These are phyloP conservation scores for Aureobasidium vineae DNA, from an alignment of 2,329 filamentous ascomycete genomes.

Conservation along the genomic window DNA sequence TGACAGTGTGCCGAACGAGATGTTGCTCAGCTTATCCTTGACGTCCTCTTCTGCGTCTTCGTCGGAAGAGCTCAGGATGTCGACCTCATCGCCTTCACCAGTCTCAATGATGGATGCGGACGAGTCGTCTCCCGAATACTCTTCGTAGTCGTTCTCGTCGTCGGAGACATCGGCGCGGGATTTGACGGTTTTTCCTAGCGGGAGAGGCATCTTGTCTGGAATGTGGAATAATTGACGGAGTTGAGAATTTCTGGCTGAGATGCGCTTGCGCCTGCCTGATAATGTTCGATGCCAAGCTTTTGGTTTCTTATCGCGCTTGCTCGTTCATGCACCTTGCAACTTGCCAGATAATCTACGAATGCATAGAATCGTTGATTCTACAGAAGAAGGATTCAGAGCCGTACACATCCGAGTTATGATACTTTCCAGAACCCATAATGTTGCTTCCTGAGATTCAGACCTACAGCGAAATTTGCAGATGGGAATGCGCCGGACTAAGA, in stretches of 20 bases:
- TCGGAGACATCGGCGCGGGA: constrained; percentile 25
- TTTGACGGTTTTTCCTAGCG: constrained; percentile 30
- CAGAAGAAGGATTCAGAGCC: too few species aligned
- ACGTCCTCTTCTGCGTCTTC: constrained; percentile 41
- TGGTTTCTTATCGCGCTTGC: background rate
- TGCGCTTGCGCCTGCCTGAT: background rate
- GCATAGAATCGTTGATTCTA: background rate
- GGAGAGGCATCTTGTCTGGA: constrained; percentile 28
- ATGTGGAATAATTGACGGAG: background rate
- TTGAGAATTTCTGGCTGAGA: constrained; percentile 17
- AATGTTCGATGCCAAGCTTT: constrained; percentile 3
- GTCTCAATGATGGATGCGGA: constrained; percentile 44
- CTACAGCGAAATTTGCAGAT: too few species aligned
- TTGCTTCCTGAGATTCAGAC: too few species aligned
- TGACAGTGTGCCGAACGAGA: constrained; percentile 88
- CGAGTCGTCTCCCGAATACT: constrained; percentile 41
- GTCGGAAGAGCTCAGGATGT: constrained; percentile 26
- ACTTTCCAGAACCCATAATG: too few species aligned
- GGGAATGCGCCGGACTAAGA: background rate
- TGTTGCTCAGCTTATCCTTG: constrained; percentile 52
- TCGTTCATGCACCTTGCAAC: background rate
- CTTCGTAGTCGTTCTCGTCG: constrained; percentile 27
- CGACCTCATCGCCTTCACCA: constrained; percentile 36
- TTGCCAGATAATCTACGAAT: background rate
- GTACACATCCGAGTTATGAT: background rate